Evolutionary conservation across 139 green algal genomes (phyloP), one percentile per base, ranked within the genome.

Genomic region (Pycnococcus provasolii): DNA sequence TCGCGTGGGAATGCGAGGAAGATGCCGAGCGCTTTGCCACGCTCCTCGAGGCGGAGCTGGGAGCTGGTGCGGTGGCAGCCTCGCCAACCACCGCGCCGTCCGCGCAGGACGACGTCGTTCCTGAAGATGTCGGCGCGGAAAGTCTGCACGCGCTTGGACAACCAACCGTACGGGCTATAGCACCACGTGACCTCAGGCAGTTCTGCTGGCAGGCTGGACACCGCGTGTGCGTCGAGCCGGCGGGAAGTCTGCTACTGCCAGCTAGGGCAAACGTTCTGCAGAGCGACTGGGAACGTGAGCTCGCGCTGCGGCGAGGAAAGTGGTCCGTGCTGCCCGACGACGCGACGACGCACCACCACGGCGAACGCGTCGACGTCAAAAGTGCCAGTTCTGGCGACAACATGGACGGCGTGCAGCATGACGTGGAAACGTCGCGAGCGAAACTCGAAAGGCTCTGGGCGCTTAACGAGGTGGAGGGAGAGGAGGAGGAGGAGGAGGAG

Each of bases 251-350:
- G 59, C 37, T 65, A 42, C n/a, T 50, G 7, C 59, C 59, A 42
- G 42, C 59, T 11, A 37, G 51, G 59, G 37, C 50, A 37, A 65
- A 11, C 2, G 42, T 65, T n/a, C 13, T 40, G 42, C 42, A 53
- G 59, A 65, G 42, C 13, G 59, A 65, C 43, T 65, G 59, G 59
- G 59, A 65, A 37, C 39, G 59, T 40, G 41, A 42, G 43, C 50
- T 53, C 59, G 43, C 43, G 59, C 43, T 65, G 40, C n/a, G 59
- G 43, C 43, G n/a, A 50, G 59, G 59, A 13, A 11, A 48, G 59
- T 65, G 59, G 59, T 45, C 26, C 37, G 55, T 62, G 5, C 9
- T 39, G 2, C 26, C 26, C 55, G 55, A 39, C 2, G 55, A 62
- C 13, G 55, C 26, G 2, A 58, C 52, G 52, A 26, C 26, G 26